A percentile compares a stretch with the other conserved stretches of the same genome.
Evolutionary conservation across 2,329 filamentous ascomycete genomes (phyloP).

Genomic region (Penicillium olsonii): DNA sequence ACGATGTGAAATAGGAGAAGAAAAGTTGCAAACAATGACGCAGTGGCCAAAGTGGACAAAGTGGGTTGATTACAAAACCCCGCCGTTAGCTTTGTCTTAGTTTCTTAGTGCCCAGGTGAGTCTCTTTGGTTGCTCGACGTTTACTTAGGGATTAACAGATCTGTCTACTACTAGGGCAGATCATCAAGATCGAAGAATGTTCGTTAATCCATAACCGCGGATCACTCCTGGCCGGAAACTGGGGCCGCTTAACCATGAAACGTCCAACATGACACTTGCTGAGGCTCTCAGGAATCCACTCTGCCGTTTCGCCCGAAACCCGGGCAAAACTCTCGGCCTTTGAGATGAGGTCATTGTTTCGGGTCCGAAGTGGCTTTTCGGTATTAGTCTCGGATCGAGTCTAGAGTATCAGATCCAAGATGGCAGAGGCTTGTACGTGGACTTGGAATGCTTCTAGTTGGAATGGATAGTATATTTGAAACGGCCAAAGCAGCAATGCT

Average conservation of each 20-base stretch:
- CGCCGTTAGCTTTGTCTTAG: not conserved
- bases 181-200: not conserved
- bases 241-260: constrained; percentile 5
- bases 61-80: constrained; percentile 10
- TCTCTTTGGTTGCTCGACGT: too few species aligned
- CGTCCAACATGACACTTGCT: not conserved
- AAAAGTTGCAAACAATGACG: constrained; percentile 7
- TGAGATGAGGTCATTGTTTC: not conserved
- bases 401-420: too few species aligned
- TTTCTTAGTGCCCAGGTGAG: too few species aligned
- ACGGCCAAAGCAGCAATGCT: too few species aligned
- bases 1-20: not conserved
- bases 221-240: not conserved
- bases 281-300: not conserved
- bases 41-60: not conserved
- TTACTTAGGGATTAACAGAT: too few species aligned
- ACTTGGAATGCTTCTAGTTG: too few species aligned
- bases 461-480: too few species aligned
- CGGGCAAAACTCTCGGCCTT: not conserved
- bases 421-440: too few species aligned
- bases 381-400: too few species aligned
- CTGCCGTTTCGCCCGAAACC: not conserved
- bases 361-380: too few species aligned
- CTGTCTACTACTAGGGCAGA: too few species aligned
- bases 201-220: not conserved